Base-by-base conservation (phyloP, 1,139 yeast genomes). In the Hemisphaericaspora xylofermentans region DNA sequence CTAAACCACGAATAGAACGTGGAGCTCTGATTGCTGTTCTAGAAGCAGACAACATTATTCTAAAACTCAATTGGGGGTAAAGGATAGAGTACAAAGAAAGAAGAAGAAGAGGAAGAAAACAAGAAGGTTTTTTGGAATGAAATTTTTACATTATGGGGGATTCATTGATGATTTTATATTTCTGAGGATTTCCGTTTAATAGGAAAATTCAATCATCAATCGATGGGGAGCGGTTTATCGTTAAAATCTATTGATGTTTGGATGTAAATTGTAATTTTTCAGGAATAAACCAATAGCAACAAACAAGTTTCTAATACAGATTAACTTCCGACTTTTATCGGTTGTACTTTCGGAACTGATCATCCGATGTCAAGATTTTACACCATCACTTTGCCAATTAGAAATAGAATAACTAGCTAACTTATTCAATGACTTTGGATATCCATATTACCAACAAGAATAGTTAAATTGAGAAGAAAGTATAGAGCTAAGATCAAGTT, bases 1-100 rank as follows among this genome's bases (percentile, higher is more conserved):
- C 93, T 61, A 86, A 73, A 53, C 87, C 82, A 76, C 94, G 86
- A 48, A 68, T 58, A 44, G 71, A 57, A 52, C 71, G 69, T 41
- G 65, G 60, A 38, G 62, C 57, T 50, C 60, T 65, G 43, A 60
- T 45, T 36, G 57, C 55, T 47, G 62, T 54, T 66, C 69, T 68
- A 43, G 68, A 57, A 51, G 67, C 70, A 47, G 73, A 66, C 57
- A 69, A 70, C 75, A 69, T 68, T 37, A n/a, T 44, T 22, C 29
- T 28, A 35, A 30, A 27, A 18, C 35, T 35, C 39, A 36, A 36
- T 36, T 30, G 39, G 24, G 26, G 15, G 29, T 16, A 17, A 24
- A 36, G 28, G 19, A 29, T 24, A 34, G 26, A 35, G 38, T 7
- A 25, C 10, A 30, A 36, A 16, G 21, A 21, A 29, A 29, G 13